A percentile compares a stretch with the other conserved stretches of the same genome.
phyloP scores from a whole-genome alignment of 129 eudicot genomes.

The Flaveria bidentis region DNA sequence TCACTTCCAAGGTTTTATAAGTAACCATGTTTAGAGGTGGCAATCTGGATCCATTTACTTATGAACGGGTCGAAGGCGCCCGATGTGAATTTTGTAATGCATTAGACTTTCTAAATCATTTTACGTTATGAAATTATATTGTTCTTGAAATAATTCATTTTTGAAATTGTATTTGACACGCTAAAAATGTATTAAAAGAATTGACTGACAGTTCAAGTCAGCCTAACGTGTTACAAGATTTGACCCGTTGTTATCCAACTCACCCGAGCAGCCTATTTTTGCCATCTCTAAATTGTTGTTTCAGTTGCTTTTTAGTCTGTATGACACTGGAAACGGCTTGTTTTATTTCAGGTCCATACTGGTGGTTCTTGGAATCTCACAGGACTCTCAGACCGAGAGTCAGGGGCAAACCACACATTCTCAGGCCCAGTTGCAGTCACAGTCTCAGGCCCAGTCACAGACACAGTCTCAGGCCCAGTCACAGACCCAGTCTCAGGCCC shows the following conservation, averaged over 20 bases:
- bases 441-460: constrained; percentile 46
- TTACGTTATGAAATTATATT: neutral
- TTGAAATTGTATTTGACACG: neutral
- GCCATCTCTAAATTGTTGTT: constrained; percentile 11
- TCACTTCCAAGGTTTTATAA: constrained; percentile 78
- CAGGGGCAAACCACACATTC: constrained; percentile 51
- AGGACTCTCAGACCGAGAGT: constrained; percentile 53
- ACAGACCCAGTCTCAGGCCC: constrained; percentile 44
- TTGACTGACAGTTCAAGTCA: neutral
- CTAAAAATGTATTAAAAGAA: neutral
- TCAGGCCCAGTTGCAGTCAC: constrained; percentile 45
- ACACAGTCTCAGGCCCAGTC: constrained; percentile 43
- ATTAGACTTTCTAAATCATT: neutral
- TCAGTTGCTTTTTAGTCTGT: neutral
- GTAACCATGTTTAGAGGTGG: constrained; percentile 21
- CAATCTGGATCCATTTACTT: neutral
- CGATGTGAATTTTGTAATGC: neutral
- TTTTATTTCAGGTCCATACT: constrained; percentile 57
- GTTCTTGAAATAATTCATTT: neutral
- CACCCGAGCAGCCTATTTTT: neutral
- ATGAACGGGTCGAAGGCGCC: neutral
- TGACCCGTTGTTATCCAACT: neutral
- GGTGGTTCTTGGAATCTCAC: constrained; percentile 70
- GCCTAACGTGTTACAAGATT: neutral
- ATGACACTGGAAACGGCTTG: constrained; percentile 2